These are phyloP conservation scores for Colletotrichum tamarilloi DNA, from an alignment of 2,329 filamentous ascomycete genomes.

Conservation along the genomic window DNA sequence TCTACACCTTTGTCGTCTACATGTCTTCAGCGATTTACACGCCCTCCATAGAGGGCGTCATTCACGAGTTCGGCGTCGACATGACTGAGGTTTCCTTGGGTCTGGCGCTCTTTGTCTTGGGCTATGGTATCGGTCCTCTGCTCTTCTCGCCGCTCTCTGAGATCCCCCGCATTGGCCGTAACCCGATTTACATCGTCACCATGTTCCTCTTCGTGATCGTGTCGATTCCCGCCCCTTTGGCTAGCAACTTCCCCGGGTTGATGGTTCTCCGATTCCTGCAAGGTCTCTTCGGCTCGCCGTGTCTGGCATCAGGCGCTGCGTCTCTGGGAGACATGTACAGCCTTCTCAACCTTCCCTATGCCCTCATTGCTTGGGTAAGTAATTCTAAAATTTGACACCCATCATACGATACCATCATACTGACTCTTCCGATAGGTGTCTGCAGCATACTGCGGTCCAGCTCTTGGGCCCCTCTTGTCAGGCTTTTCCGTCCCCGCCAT, in stretches of 20 bases:
- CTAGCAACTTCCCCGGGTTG: constrained; percentile 71
- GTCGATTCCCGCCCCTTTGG: constrained; percentile 72
- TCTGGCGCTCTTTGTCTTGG: constrained; percentile 72
- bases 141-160: constrained; percentile 75
- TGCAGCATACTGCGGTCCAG: constrained; percentile 54
- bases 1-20: constrained; percentile 72
- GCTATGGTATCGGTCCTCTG: constrained; percentile 72
- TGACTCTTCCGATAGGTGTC: constrained; percentile 38
- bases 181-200: constrained; percentile 74
- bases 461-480: constrained; percentile 69
- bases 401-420: neutral
- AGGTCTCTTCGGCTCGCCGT: constrained; percentile 75
- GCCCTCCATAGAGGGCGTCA: constrained; percentile 58
- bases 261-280: constrained; percentile 73
- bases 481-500: constrained; percentile 69
- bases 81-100: constrained; percentile 65
- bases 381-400: neutral
- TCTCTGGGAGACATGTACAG: constrained; percentile 66
- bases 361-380: constrained; percentile 66
- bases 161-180: constrained; percentile 74
- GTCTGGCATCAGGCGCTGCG: constrained; percentile 69
- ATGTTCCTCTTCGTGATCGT: constrained; percentile 77
- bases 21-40: constrained; percentile 60
- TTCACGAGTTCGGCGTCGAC: constrained; percentile 63
- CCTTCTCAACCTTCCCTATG: constrained; percentile 66